phyloP scores from a whole-genome alignment of 75 land plant species.

The Sequoia sempervirens region DNA sequence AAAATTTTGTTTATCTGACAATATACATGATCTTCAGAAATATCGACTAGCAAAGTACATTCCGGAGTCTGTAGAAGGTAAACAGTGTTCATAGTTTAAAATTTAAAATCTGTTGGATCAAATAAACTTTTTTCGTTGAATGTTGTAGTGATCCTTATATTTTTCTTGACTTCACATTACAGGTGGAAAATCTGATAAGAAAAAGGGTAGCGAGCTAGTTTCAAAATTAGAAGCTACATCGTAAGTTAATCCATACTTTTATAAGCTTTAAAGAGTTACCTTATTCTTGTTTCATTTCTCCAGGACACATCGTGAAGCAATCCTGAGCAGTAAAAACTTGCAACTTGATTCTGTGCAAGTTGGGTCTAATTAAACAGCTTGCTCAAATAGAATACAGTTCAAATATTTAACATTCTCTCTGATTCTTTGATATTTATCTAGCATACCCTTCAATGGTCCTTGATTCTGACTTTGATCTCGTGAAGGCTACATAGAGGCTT shows the following conservation, averaged over 20 bases:
- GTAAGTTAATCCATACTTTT: neutral
- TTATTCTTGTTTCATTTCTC: neutral
- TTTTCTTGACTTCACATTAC: neutral
- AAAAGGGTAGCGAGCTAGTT: neutral
- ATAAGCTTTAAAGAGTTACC: neutral
- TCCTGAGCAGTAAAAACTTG: neutral
- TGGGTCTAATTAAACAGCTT: neutral
- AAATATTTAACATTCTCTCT: neutral
- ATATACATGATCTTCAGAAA: constrained; percentile 37
- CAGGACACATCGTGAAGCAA: neutral
- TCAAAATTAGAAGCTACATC: constrained; percentile 7
- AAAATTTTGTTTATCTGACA: neutral
- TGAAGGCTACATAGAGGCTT: neutral
- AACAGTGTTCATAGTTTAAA: neutral
- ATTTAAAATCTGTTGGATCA: neutral
- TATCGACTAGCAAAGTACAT: constrained; percentile 59
- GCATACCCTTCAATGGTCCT: neutral
- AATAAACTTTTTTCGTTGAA: neutral
- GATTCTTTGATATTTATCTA: neutral
- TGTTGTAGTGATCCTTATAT: neutral
- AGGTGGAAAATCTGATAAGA: constrained; percentile 13
- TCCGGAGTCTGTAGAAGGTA: constrained; percentile 60
- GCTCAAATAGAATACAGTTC: neutral
- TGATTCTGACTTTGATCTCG: neutral
- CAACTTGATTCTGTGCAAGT: neutral